Evolutionary conservation across 306 rosid species (phyloP), one percentile per base, ranked within the genome.

Genomic region (Trifolium repens): DNA sequence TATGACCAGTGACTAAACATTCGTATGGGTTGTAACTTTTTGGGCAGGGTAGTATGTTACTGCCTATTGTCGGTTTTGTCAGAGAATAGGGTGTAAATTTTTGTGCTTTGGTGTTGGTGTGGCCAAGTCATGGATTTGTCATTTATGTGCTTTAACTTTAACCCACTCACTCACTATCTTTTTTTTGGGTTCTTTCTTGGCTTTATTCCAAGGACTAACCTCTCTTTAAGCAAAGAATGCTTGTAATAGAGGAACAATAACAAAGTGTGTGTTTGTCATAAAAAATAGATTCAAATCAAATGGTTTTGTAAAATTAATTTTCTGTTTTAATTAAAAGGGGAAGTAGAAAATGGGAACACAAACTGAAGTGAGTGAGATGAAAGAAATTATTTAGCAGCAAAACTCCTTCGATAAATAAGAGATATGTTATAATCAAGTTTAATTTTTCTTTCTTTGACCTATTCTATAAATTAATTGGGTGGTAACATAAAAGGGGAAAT

Each of bases 201-300:
- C 91, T 91, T 91, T 88, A 88, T 91, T 88, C 93, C 88, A 59
- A 53, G 84, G 85, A 81, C 89, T 82, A 82, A 85, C 90, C 88
- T 81, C 87, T 87, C 96, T 90, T 90, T 87, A 92, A 85, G 96
- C 90, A 92, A 92, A 88, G 93, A 88, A 90, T 92, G 89, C 91
- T 87, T 85, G 87, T 72, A 57, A 79, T 60, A 62, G 71, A 87
- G 59, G 22, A 53, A 17, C 59, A 53, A 32, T 32, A 32, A 32
- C 35, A 32, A 32, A 32, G 35, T 32, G 35, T 30, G 4, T 32
- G 35, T 32, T 32, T 32, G 35, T 32, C 6, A 32, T 32, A 4
- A 32, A 32, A 32, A 32, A 32, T 32, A 4, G 5, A 32, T 32
- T 32, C 35, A 32, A 32, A 32, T 32, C 0, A 32, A 32, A 32